Conservation (phyloP, 1,284 basidiomycete species). For the Pseudozyma hubeiensis region DNA sequence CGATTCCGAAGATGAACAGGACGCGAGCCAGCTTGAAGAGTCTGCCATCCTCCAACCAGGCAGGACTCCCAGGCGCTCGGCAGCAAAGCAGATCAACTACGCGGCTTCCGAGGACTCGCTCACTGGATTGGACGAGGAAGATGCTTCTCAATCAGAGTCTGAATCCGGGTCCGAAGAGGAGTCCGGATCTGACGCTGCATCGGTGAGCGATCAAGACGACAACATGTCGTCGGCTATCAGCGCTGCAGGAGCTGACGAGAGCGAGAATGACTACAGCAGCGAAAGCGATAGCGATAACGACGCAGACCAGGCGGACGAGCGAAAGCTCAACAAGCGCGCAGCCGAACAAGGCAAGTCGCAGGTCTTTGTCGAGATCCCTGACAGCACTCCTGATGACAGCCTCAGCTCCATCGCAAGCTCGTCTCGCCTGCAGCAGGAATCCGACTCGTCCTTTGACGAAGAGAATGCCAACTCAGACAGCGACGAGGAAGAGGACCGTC, state of each 20-base stretch:
- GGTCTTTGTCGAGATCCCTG: conserved; percentile 15
- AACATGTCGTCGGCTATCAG: conserved; percentile 27
- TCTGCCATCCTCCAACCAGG: conserved; percentile 28
- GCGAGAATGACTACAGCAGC: conserved; percentile 16
- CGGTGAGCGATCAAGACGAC: conserved; percentile 19
- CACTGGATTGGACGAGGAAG: conserved; percentile 8
- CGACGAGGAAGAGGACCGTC: conserved; percentile 33
- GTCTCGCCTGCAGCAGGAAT: conserved; percentile 9
- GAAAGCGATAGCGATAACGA: conserved; percentile 16
- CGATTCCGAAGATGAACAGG: conserved; percentile 9
- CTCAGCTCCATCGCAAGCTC: conserved; percentile 27
- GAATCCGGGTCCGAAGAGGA: conserved; percentile 4
- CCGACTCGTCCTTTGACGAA: conserved; percentile 36
- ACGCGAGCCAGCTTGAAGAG: conserved; percentile 11
- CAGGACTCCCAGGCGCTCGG: conserved; percentile 3
- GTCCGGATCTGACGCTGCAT: conserved; percentile 2
- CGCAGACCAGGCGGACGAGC: conserved; percentile 2
- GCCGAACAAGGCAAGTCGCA: conserved; percentile 6
- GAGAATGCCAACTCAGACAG: conserved; percentile 10
- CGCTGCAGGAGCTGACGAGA: conserved; percentile 21
- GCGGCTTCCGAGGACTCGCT: conserved; percentile 12
- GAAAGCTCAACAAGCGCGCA: conserved; percentile 2
- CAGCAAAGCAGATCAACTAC: conserved; percentile 9
- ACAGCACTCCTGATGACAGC: conserved; percentile 20
- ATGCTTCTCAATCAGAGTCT: conserved; percentile 14